A percentile compares a stretch with the other conserved stretches of the same genome.
These are phyloP conservation scores for Curvularia sp. DNA, from an alignment of 2,329 filamentous ascomycete genomes.

Conservation along the genomic window DNA sequence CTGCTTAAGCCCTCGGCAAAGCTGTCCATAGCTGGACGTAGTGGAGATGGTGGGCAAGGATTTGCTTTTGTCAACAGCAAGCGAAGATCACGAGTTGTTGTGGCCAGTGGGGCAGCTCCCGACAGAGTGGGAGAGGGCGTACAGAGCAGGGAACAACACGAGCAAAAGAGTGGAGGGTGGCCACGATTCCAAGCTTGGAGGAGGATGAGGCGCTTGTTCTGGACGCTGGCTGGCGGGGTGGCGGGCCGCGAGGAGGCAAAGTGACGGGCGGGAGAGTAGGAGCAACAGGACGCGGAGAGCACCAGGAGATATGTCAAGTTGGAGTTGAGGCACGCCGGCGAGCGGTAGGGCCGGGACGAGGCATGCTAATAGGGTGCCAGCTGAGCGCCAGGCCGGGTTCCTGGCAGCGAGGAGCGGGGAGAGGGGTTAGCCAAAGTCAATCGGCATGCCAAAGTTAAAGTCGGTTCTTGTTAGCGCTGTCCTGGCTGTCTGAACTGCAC, in stretches of 20 bases:
- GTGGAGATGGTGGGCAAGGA: slow-evolving; percentile 8
- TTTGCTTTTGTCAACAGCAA: slow-evolving; percentile 7
- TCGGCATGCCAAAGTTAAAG: background rate
- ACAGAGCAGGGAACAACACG: background rate
- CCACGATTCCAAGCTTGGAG: background rate
- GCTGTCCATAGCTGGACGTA: slow-evolving; percentile 19
- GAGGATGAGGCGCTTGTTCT: background rate
- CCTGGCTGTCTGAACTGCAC: background rate
- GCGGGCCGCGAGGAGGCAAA: background rate
- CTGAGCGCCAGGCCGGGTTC: background rate
- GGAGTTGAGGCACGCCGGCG: background rate
- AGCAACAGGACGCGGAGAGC: too few species aligned
- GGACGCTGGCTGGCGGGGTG: background rate
- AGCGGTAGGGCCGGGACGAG: background rate
- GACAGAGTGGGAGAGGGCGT: slow-evolving; percentile 5
- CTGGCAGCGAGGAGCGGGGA: background rate
- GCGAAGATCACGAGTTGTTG: slow-evolving; percentile 5
- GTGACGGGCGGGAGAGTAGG: background rate
- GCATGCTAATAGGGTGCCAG: background rate
- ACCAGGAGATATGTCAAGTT: background rate
- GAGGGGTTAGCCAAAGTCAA: background rate
- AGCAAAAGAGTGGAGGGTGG: slow-evolving; percentile 9
- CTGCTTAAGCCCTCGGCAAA: slow-evolving; percentile 6
- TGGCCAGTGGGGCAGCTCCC: slow-evolving; percentile 9
- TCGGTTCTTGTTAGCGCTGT: background rate